Conservation (phyloP, 1,284 basidiomycete species). For the Mycena sp. region DNA sequence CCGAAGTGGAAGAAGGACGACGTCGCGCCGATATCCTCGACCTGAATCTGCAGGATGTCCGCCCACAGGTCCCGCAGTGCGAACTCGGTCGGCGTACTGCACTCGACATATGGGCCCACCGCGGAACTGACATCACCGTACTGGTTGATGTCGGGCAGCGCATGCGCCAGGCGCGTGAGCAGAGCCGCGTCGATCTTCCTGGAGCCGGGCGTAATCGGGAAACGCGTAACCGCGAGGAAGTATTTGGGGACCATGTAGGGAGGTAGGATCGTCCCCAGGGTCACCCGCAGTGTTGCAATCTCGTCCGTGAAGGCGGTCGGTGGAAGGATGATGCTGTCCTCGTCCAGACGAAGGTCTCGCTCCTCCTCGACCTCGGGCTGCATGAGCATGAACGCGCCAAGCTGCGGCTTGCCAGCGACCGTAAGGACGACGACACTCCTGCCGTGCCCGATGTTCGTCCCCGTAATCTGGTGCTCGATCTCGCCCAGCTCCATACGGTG, state of each 20-base stretch:
- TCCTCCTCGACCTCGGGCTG: constrained; percentile 2
- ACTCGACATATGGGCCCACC: constrained; percentile 4
- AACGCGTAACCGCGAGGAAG: not conserved
- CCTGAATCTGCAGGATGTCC: constrained; percentile 14
- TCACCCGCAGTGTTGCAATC: not conserved
- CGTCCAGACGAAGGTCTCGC: not conserved
- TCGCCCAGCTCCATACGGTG: constrained; percentile 32
- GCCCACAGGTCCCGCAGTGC: constrained; percentile 10
- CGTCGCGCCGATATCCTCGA: constrained; percentile 5
- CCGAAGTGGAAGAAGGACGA: constrained; percentile 19
- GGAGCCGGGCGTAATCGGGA: not conserved
- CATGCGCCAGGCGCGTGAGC: constrained; percentile 11
- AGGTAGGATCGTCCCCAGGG: not conserved
- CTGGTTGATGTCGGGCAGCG: constrained; percentile 13
- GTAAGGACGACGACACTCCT: constrained; percentile 1
- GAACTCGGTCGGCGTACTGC: not conserved
- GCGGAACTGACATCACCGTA: not conserved
- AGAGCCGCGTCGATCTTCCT: constrained; percentile 9
- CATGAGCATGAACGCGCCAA: constrained; percentile 12
- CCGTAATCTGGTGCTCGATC: constrained; percentile 24
- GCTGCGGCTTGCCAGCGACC: constrained; percentile 9
- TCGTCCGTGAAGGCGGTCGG: constrained; percentile 5
- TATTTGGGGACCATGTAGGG: constrained; percentile 14
- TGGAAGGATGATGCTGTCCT: constrained; percentile 6
- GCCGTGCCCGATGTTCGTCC: constrained; percentile 6